Evolutionary conservation across 1,284 basidiomycete genomes (phyloP).

Genomic region (Heterobasidion annosum): DNA sequence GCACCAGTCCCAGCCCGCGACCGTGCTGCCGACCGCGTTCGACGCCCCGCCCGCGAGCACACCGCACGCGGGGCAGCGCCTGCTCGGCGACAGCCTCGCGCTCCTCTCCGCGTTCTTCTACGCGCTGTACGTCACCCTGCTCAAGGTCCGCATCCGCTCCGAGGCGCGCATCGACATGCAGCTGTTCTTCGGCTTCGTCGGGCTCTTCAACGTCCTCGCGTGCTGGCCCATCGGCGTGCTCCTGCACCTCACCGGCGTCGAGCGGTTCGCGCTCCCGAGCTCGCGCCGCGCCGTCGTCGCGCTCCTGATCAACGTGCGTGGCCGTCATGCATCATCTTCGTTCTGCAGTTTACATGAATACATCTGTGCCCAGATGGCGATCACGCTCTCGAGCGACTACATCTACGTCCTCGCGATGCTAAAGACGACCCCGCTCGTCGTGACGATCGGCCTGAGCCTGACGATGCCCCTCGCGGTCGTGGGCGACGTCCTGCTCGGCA

Average conservation of each 20-base stretch:
- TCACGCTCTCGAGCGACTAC: constrained; percentile 82
- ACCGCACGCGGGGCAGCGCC: background rate
- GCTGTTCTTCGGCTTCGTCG: constrained; percentile 91
- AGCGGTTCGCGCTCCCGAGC: constrained; percentile 70
- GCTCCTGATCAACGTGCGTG: constrained; percentile 67
- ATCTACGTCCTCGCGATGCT: constrained; percentile 91
- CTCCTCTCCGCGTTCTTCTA: constrained; percentile 82
- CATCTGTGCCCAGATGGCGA: constrained; percentile 56
- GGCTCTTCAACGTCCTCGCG: constrained; percentile 77
- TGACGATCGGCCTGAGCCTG: constrained; percentile 90
- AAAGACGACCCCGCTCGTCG: constrained; percentile 91
- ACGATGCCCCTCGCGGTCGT: constrained; percentile 88
- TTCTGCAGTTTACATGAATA: background rate
- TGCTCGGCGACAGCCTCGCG: constrained; percentile 75
- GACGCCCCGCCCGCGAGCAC: background rate
- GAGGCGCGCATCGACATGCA: constrained; percentile 91
- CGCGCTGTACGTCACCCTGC: constrained; percentile 84
- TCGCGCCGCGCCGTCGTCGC: constrained; percentile 51
- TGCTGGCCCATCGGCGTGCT: constrained; percentile 81
- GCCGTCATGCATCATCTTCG: constrained; percentile 4
- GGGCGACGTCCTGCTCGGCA: constrained; percentile 67
- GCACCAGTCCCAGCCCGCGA: constrained; percentile 6
- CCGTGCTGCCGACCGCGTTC: background rate
- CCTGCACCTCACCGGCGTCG: constrained; percentile 71
- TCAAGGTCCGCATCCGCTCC: constrained; percentile 80